Evolutionary conservation across 257 asterid genomes (phyloP), one percentile per base, ranked within the genome.

Genomic region (Craterostigma plantagineum): DNA sequence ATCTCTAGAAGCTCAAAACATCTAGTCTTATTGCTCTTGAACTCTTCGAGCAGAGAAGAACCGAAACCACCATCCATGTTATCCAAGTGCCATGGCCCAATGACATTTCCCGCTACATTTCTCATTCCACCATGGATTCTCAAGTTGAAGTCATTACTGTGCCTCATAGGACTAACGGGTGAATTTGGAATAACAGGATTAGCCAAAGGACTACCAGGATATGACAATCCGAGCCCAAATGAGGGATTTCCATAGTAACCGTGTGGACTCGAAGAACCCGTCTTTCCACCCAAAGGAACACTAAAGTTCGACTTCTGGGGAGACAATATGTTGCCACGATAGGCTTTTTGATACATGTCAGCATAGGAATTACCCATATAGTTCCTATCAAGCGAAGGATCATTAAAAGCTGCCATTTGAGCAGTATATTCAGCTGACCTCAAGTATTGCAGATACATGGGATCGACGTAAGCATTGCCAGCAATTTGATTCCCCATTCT

Each of bases 1-100:
- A 81, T 81, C 54, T 81, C 90, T 33, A 73, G 62, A 49, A 81
- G 84, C 64, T 78, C 90, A 41, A 75, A 68, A 50, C 76, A 75
- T 59, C 66, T 72, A 1, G 84, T 59, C 62, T 81, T 77, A 48
- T 70, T 77, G 49, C 73, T 62, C 76, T 72, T 81, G 44, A 81
- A 77, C 79, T 77, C 92, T 3, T 81, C 87, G 46, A 81, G 50
- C 40, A 81, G 52, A 7, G 87, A 75, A 16, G 76, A 64, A 4
- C 67, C 48, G 68, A 67, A 66, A 55, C 51, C 60, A 50, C 62
- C 76, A 23, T 67, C 81, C 56, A 81, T 39, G 56, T 48, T 66
- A 52, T 56, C 71, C 69, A 56, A 52, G 62, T 39, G 63, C 90
- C 90, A 79, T 8, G 75, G 57, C 16, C 77, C 77, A 56, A 64